Percentiles rank a stretch among this genome's conserved stretches.
Evolutionary conservation across 352 stramenopile species (phyloP).

Genomic region (Phytophthora hybrid): DNA sequence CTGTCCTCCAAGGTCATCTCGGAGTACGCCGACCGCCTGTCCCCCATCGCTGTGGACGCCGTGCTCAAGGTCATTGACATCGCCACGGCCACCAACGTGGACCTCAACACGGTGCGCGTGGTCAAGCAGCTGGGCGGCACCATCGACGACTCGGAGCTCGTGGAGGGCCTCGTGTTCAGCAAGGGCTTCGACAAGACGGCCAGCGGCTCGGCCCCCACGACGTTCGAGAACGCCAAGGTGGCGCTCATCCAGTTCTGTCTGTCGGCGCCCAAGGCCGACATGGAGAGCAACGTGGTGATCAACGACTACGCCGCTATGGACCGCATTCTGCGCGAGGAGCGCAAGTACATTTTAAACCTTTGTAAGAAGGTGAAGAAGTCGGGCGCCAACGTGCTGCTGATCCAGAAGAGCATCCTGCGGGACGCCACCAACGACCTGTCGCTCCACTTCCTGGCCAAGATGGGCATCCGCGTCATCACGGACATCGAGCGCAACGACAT

Average conservation of each 20-base stretch:
- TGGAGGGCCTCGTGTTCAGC: conserved; percentile 98
- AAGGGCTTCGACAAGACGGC: conserved; percentile 93
- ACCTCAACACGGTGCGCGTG: conserved; percentile 98
- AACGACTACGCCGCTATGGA: conserved; percentile 99
- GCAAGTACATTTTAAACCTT: conserved; percentile 98
- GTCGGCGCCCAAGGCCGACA: conserved; percentile 99
- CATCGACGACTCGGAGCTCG: conserved; percentile 99
- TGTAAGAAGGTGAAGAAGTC: conserved; percentile 99
- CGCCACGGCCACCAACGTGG: conserved; percentile 94
- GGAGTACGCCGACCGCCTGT: conserved; percentile 97
- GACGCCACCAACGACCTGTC: conserved; percentile 99
- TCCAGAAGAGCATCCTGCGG: conserved; percentile 99
- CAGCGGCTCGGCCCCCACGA: conserved; percentile 49
- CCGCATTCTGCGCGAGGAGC: conserved; percentile 98
- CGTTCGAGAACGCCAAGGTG: conserved; percentile 99
- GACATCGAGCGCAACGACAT: conserved; percentile 99
- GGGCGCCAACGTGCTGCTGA: conserved; percentile 99
- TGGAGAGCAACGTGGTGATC: conserved; percentile 99
- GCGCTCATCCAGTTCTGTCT: conserved; percentile 99
- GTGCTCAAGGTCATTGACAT: conserved; percentile 97
- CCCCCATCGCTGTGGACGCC: conserved; percentile 98
- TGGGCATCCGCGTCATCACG: conserved; percentile 99
- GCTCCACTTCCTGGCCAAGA: conserved; percentile 99
- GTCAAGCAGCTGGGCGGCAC: conserved; percentile 99
- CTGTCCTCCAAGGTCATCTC: conserved; percentile 98